Conservation (phyloP, 768 basidiomycete species). For the Calocybe gangraenosa region DNA sequence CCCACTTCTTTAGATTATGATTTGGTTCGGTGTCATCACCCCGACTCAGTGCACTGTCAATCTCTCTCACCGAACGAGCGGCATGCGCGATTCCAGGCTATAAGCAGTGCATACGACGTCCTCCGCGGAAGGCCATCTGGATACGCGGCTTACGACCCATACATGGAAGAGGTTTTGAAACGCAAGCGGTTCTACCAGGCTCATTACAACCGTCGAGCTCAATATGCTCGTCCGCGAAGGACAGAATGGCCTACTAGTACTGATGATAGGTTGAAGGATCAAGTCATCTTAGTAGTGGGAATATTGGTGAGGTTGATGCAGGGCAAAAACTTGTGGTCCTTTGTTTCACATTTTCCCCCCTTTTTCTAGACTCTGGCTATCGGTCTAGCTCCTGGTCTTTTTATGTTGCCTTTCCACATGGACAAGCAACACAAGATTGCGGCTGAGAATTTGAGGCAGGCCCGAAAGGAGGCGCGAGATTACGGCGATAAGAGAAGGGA, state of each 20-base stretch:
- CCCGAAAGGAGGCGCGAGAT: conserved; percentile 51
- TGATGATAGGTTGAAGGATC: conserved; percentile 49
- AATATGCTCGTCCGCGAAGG: conserved; percentile 13
- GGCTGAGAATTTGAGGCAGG: conserved; percentile 53
- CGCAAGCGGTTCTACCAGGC: conserved; percentile 39
- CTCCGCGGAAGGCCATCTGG: conserved; percentile 36
- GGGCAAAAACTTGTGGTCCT: neutral
- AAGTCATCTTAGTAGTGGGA: conserved; percentile 42
- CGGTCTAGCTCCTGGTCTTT: conserved; percentile 40
- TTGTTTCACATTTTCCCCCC: neutral
- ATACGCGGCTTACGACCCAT: conserved; percentile 32
- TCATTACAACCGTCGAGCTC: conserved; percentile 21
- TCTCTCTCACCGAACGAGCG: conserved; percentile 38
- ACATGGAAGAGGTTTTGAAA: conserved; percentile 47
- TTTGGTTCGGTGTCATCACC: conserved; percentile 67
- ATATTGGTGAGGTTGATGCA: conserved; percentile 35
- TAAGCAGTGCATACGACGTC: conserved; percentile 60
- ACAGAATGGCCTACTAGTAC: conserved; percentile 26
- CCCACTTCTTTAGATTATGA: conserved; percentile 54
- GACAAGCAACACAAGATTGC: conserved; percentile 49
- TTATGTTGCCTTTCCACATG: conserved; percentile 29
- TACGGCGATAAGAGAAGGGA: conserved; percentile 50
- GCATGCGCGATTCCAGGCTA: conserved; percentile 59
- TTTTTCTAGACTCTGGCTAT: conserved; percentile 36
- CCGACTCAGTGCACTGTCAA: conserved; percentile 51